Evolutionary conservation across 805 yeast species (phyloP), one percentile per base, ranked within the genome.

Genomic region (Hanseniaspora valbyensis): DNA sequence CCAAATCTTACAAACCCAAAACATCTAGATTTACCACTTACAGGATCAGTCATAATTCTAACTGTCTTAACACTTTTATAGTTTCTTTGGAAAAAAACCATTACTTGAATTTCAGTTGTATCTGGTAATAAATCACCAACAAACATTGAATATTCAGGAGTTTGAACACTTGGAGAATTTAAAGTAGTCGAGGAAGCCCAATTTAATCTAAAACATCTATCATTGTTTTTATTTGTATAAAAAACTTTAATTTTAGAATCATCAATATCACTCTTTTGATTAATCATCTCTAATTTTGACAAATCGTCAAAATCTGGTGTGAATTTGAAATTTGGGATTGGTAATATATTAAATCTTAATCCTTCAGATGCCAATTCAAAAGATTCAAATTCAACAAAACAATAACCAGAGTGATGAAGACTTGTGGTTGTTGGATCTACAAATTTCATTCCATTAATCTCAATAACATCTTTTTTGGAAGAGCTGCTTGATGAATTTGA

Each of bases 171-270:
- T 43, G 83, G 83, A 3, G 88, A 79, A 37, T 75, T 68, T 53
- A 83, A 67, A 12, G 90, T 83, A 9, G 90, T 90, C 14, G 87
- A 88, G 26, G 82, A 74, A 1, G 94, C 92, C 94, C 94, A 83
- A 59, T 83, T 83, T 54, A 83, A 72, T 58, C 90, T 71, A 61
- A 83, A 83, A 34, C 75, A 69, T 65, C 84, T 78, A 61, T 77
- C 76, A 5, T 68, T 66, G 32, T 62, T 62, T 6, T 71, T 59
- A 37, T 65, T 65, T 8, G 67, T 63, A 22, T 44, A 49, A n/a
- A 44, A 39, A 8, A 37, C 25, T n/a, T 33, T 25, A 22, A 13
- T 7, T 53, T 55, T 4, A 57, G 24, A 21, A 34, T 34, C 14
- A 4, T 5, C 4, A 24, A 6, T 10, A 5, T 7, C 24, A 19